Percentiles rank a stretch among this genome's conserved stretches.
Evolutionary conservation across 2,329 filamentous ascomycete genomes (phyloP).

Genomic region (Fusarium mangiferae): DNA sequence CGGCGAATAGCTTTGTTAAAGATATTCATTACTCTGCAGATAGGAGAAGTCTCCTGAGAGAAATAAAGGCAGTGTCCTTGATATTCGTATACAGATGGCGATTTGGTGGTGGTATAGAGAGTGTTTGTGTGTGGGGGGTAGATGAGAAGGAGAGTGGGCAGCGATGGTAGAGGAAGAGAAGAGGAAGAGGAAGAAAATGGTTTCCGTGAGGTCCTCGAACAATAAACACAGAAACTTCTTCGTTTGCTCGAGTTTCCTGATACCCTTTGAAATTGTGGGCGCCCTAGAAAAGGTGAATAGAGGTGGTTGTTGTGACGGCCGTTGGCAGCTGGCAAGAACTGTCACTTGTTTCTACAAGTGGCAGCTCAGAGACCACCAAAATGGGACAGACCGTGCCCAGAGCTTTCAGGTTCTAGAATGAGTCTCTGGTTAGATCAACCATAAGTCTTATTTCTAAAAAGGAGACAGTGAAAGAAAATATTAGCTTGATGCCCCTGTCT

Average conservation of each 20-base stretch:
- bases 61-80: not conserved
- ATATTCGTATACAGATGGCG: not conserved
- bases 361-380: not conserved
- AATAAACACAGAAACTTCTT: not conserved
- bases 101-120: not conserved
- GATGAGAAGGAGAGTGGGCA: slow-evolving; percentile 8
- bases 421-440: not conserved
- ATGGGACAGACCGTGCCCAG: not conserved
- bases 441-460: not conserved
- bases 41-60: not conserved
- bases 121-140: not conserved
- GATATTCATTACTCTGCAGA: slow-evolving; percentile 34
- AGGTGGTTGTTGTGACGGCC: not conserved
- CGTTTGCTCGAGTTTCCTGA: not conserved
- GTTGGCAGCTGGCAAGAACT: slow-evolving; percentile 29
- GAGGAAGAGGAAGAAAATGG: not conserved
- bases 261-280: not conserved
- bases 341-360: not conserved
- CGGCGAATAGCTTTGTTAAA: slow-evolving; percentile 24
- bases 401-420: not conserved
- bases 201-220: not conserved
- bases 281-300: not conserved
- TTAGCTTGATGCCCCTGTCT: not conserved
- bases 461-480: not conserved
- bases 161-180: not conserved